Base-by-base conservation (phyloP, 1,284 basidiomycete genomes). In the Polyporus tsugae region DNA sequence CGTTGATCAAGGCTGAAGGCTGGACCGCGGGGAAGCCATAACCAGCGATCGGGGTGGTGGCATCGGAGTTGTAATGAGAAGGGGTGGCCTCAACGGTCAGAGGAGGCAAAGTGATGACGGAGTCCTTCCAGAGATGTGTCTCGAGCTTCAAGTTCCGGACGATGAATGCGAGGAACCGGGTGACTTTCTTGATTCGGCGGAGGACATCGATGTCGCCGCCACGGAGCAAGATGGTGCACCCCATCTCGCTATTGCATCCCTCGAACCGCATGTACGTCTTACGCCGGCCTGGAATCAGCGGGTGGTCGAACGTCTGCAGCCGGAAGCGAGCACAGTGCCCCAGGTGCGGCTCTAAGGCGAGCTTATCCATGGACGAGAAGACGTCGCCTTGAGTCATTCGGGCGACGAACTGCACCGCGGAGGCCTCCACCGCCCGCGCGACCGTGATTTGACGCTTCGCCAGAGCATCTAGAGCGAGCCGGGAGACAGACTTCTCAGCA, bases 191-290 rank as follows among this genome's bases (percentile, higher is more conserved):
- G 78, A 99, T 87, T 53, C 92, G 91, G 63, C 87, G 87, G 65
- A 99, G 83, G 0, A 90, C 93, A 46, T 90, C 89, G 67, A 93
- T 85, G 76, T 96, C 89, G 11, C 89, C 96, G n/a, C 98, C 98
- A 55, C 98, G 88, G 35, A 99, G 81, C 36, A 99, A 87, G 72
- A 99, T 92, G 0, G 97, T 99, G 74, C 96, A 98, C 0, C 97
- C 96, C 84, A 96, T 93, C 73, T 97, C 95, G 63, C 90, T 89
- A 75, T 90, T 92, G 75, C 96, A 97, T 0, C 97, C 98, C 79
- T 98, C 96, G 76, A 99, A 98, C 1, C 97, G 91, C 95, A 99
- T 97, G 77, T 96, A 94, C 0, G 96, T 96, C 84, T 99, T 99
- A 65, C 97, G 87, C 49, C 89, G 87, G 17, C 95, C 96, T 9